phyloP scores from a whole-genome alignment of 768 basidiomycete species.

The Chalciporus chontae region DNA sequence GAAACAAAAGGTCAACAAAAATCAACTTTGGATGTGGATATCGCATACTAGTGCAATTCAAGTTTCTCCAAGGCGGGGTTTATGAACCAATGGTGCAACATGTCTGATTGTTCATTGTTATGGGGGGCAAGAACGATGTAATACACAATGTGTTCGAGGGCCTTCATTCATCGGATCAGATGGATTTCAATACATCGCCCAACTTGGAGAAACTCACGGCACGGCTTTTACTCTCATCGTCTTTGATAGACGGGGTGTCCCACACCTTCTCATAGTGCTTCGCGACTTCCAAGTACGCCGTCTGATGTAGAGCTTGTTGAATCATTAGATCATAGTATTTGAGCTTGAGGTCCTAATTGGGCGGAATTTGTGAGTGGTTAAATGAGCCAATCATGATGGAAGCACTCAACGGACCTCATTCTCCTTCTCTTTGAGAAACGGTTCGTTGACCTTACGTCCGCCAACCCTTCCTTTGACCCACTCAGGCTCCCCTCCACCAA shows the following conservation, averaged over 20 bases:
- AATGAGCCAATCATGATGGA: background rate
- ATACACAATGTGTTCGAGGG: conserved; percentile 91
- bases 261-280: conserved; percentile 96
- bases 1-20: conserved; percentile 10
- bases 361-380: background rate
- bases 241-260: conserved; percentile 94
- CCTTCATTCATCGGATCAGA: conserved; percentile 42
- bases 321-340: conserved; percentile 98
- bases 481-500: conserved; percentile 77
- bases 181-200: background rate
- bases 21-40: conserved; percentile 2
- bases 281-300: conserved; percentile 87
- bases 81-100: conserved; percentile 82
- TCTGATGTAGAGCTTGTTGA: conserved; percentile 82
- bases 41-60: conserved; percentile 77
- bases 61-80: conserved; percentile 80
- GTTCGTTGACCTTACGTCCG: conserved; percentile 90
- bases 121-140: conserved; percentile 92
- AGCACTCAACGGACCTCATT: conserved; percentile 65
- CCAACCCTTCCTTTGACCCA: conserved; percentile 94
- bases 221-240: conserved; percentile 70
- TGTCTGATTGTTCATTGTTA: conserved; percentile 96
- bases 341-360: conserved; percentile 84
- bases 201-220: conserved; percentile 42
- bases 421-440: conserved; percentile 82